Conservation (phyloP, 352 stramenopile species). For the Globisporangium paroecandrum region DNA sequence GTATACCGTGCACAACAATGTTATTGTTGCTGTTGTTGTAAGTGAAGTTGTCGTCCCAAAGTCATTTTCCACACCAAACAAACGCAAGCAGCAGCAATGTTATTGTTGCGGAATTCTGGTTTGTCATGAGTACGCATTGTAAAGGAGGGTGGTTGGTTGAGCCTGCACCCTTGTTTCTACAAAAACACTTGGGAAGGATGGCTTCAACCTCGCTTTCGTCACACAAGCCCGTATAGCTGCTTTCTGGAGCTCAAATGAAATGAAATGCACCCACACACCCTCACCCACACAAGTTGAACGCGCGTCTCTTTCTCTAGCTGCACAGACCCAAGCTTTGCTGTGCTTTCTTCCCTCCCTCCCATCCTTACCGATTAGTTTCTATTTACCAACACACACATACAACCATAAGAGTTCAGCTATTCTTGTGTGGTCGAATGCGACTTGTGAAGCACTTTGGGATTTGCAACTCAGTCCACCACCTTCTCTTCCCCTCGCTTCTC, state of each 20-base stretch:
- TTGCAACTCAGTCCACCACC: not conserved
- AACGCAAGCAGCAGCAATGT: not conserved
- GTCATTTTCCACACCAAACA: not conserved
- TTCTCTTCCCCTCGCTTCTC: not conserved
- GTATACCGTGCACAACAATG: not conserved
- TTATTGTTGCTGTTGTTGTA: constrained; percentile 1
- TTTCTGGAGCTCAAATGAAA: not conserved
- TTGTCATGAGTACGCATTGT: not conserved
- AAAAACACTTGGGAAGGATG: not conserved
- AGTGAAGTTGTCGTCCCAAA: no score
- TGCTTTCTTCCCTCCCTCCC: not conserved
- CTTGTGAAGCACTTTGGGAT: not conserved
- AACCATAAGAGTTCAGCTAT: not conserved
- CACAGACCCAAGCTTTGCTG: not conserved
- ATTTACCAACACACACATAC: not conserved
- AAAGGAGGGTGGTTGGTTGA: not conserved
- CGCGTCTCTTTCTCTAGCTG: not conserved
- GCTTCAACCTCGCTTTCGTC: not conserved
- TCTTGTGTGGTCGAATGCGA: not conserved
- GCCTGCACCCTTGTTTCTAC: not conserved
- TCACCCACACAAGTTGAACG: not conserved
- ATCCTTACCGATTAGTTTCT: not conserved
- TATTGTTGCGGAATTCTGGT: not conserved
- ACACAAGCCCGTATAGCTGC: not conserved
- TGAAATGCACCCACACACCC: not conserved